Evolutionary conservation across 129 eudicot species (phyloP), one percentile per base, ranked within the genome.

Genomic region (Arctium minus): DNA sequence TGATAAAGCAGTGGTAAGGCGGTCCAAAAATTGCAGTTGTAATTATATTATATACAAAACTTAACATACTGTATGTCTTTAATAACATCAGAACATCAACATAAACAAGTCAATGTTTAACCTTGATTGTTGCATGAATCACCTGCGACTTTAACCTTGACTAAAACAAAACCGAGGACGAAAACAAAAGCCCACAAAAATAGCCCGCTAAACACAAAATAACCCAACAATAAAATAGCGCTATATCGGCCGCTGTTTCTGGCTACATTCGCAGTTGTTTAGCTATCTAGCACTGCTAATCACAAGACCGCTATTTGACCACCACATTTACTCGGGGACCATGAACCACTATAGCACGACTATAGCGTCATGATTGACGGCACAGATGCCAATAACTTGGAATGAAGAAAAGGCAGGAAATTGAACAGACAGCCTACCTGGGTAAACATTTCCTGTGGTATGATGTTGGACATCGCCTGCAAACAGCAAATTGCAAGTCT

Each of bases 381-480:
- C 22, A 53, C 64, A 64, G 73, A 70, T 38, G 67, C 73, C 30
- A 27, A 72, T 27, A 70, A 15, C 64, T 56, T 33, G 67, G 29
- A n/a, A 80, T 46, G 44, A 74, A 73, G 39, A 70, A 13, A 70
- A 46, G 42, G 32, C 17, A 33, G 12, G 68, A 8, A 12, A 37
- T 13, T n/a, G 40, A n/a, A 72, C 10, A 35, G 8, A 64, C 31
- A 67, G 5, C 31, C 72, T 83, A 93, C 98, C 93, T 86, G 8
- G 97, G 98, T 81, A 92, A 77, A 75, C 98, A 95, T 88, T 95
- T 92, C 72, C 89, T 84, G 70, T 95, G 98, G 78, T 92, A 95
- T 56, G 97, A 89, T 33, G 79, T 92, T 72, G 98, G 98, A 81
- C 98, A 95, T 37, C 98, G 97, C 76, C 98, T 89, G 73, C 98